phyloP scores from a whole-genome alignment of 2,329 filamentous ascomycete genomes.

The Paecilomyces formosus region DNA sequence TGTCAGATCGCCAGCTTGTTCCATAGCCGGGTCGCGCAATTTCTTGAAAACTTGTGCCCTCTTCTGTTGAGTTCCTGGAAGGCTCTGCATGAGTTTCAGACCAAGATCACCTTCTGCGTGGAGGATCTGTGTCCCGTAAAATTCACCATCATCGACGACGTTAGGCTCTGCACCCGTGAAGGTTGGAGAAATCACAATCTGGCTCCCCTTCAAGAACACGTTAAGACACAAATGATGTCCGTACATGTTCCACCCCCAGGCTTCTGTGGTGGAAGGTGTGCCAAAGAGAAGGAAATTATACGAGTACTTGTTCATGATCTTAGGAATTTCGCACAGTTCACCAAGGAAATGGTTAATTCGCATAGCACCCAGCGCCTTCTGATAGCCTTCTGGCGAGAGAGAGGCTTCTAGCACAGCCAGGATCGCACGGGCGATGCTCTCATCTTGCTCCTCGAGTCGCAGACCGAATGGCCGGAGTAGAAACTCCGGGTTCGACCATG shows the following conservation, averaged over 20 bases:
- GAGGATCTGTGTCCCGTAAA: slow-evolving; percentile 59
- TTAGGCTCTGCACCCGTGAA: slow-evolving; percentile 80
- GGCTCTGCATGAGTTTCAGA: slow-evolving; percentile 61
- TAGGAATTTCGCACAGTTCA: slow-evolving; percentile 53
- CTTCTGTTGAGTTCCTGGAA: slow-evolving; percentile 40
- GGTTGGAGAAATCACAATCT: slow-evolving; percentile 64
- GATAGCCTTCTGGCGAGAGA: slow-evolving; percentile 63
- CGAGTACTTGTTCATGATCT: slow-evolving; percentile 65
- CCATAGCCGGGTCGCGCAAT: not conserved
- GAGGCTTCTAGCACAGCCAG: slow-evolving; percentile 51
- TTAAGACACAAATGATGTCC: slow-evolving; percentile 72
- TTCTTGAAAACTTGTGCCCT: slow-evolving; percentile 42
- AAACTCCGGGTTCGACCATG: slow-evolving; percentile 67
- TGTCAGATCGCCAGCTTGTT: slow-evolving; percentile 2
- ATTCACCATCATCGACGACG: slow-evolving; percentile 57
- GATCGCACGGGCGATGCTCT: slow-evolving; percentile 40
- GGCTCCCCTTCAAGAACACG: slow-evolving; percentile 57
- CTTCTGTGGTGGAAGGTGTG: slow-evolving; percentile 45
- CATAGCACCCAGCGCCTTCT: slow-evolving; percentile 63
- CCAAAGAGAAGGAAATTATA: slow-evolving; percentile 73
- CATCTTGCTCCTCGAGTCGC: slow-evolving; percentile 56
- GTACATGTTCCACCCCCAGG: slow-evolving; percentile 70
- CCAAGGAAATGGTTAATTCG: slow-evolving; percentile 69
- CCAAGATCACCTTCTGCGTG: slow-evolving; percentile 58
- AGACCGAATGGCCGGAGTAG: slow-evolving; percentile 61